phyloP scores from a whole-genome alignment of 2,329 filamentous ascomycete species.

The Bipolaris bicolor region DNA sequence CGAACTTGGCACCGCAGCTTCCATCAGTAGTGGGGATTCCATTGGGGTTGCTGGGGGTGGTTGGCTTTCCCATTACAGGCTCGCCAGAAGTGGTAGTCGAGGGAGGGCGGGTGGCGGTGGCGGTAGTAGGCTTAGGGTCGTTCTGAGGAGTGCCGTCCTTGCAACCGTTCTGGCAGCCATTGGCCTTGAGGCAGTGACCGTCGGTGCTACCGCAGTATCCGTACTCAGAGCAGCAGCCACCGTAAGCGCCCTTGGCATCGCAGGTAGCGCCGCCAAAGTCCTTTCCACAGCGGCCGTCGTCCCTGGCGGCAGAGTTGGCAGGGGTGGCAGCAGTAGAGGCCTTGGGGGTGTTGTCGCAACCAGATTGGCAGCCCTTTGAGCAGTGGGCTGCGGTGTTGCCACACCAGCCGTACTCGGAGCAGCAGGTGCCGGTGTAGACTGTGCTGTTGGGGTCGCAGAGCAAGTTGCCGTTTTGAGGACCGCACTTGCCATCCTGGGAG shows the following conservation, averaged over 20 bases:
- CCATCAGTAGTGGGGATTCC: slow-evolving; percentile 57
- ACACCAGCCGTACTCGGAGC: slow-evolving; percentile 54
- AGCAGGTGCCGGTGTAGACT: slow-evolving; percentile 55
- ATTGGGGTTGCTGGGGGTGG: slow-evolving; percentile 26
- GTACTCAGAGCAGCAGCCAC: slow-evolving; percentile 49
- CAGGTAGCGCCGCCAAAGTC: slow-evolving; percentile 50
- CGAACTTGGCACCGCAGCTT: slow-evolving; percentile 59
- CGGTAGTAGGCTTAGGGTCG: slow-evolving; percentile 12
- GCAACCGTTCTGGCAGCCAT: slow-evolving; percentile 52
- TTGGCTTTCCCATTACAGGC: slow-evolving; percentile 47
- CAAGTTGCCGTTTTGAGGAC: slow-evolving; percentile 47
- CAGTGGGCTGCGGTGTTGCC: slow-evolving; percentile 52
- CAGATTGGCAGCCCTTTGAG: slow-evolving; percentile 49
- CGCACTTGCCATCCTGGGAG: slow-evolving; percentile 51
- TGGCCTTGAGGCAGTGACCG: slow-evolving; percentile 45
- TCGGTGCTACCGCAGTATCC: slow-evolving; percentile 48
- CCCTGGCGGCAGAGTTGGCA: slow-evolving; percentile 22
- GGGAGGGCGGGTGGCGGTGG: slow-evolving; percentile 36
- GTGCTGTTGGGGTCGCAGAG: slow-evolving; percentile 54
- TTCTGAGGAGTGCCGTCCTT: slow-evolving; percentile 21
- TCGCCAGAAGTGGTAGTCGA: slow-evolving; percentile 44
- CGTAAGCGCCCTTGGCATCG: slow-evolving; percentile 48
- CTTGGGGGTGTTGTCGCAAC: slow-evolving; percentile 38
- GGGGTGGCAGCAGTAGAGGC: slow-evolving; percentile 17
- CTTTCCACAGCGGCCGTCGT: slow-evolving; percentile 51